These are phyloP conservation scores for Cokeromyces recurvatus DNA, from an alignment of 371 early-diverging fungal genomes.

Conservation along the genomic window DNA sequence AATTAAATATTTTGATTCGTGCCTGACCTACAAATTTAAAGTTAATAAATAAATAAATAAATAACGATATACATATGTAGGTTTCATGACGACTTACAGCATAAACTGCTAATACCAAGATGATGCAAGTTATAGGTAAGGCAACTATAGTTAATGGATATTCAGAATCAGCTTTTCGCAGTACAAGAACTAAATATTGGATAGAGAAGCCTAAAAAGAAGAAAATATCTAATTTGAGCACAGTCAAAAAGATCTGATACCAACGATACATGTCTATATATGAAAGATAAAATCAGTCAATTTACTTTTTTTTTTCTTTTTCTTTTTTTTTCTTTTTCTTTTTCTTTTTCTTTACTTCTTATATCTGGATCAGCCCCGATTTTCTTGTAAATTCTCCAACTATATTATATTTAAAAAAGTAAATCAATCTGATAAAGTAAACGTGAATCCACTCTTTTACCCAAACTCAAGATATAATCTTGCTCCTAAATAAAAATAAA, in stretches of 20 bases:
- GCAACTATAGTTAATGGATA: conserved; percentile 81
- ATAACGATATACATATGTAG: too few relatives aligned
- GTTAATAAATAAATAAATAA: neutral
- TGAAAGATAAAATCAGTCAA: too few relatives aligned
- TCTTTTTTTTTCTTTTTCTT: neutral
- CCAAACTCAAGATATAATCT: conserved; percentile 84
- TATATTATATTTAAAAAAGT: too few relatives aligned
- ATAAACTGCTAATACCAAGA: conserved; percentile 76
- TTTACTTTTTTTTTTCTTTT: too few relatives aligned
- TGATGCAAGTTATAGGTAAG: conserved; percentile 67
- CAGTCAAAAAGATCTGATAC: neutral
- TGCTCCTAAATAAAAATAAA: conserved; percentile 40
- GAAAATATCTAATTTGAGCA: neutral
- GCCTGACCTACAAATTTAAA: conserved; percentile 27
- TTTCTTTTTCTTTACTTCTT: neutral
- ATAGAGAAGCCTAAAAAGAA: neutral
- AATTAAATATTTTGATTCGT: conserved; percentile 52
- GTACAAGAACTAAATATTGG: conserved; percentile 65
- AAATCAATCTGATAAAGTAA: too few relatives aligned
- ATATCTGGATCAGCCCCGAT: conserved; percentile 78
- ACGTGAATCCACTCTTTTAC: too few relatives aligned
- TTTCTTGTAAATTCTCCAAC: conserved; percentile 85
- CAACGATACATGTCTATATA: neutral
- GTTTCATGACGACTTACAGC: too few relatives aligned
- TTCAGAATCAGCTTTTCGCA: conserved; percentile 66